phyloP scores from a whole-genome alignment of 768 basidiomycete species.

The Filobasidium floriforme region DNA sequence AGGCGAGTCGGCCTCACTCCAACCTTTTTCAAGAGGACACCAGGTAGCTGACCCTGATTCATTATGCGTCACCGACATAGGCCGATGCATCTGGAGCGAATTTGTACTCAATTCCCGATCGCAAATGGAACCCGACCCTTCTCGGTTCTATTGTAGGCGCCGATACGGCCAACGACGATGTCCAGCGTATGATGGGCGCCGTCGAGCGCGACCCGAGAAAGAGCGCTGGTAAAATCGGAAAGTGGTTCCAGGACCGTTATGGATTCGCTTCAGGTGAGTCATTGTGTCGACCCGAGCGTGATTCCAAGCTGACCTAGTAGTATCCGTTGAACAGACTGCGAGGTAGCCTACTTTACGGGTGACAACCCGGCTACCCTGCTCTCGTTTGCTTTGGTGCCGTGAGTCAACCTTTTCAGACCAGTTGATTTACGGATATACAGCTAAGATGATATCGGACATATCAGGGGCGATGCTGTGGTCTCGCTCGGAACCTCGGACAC shows the following conservation, averaged over 20 bases:
- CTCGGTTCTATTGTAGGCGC: constrained; percentile 61
- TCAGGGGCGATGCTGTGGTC: constrained; percentile 60
- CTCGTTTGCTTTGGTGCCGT: constrained; percentile 39
- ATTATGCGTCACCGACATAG: not conserved
- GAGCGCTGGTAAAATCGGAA: constrained; percentile 53
- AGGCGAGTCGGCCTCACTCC: constrained; percentile 46
- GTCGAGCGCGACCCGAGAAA: constrained; percentile 62
- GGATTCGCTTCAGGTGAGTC: constrained; percentile 60
- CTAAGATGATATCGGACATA: not conserved
- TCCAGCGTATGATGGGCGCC: constrained; percentile 59
- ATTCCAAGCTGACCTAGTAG: not conserved
- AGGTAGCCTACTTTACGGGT: constrained; percentile 76
- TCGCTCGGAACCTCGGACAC: constrained; percentile 86
- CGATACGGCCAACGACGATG: constrained; percentile 31
- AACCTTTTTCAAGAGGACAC: not conserved
- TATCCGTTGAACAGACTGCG: constrained; percentile 53
- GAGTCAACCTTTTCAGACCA: constrained; percentile 20
- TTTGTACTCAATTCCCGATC: constrained; percentile 65
- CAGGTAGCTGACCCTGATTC: not conserved
- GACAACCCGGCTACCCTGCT: constrained; percentile 83
- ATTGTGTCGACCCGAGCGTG: not conserved
- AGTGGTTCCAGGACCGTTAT: constrained; percentile 69
- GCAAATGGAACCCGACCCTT: constrained; percentile 65
- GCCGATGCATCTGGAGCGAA: constrained; percentile 83
- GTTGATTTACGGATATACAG: constrained; percentile 2